Evolutionary conservation across 495 filamentous ascomycete species (phyloP).

Genomic region (Penicillium egyptiacum): DNA sequence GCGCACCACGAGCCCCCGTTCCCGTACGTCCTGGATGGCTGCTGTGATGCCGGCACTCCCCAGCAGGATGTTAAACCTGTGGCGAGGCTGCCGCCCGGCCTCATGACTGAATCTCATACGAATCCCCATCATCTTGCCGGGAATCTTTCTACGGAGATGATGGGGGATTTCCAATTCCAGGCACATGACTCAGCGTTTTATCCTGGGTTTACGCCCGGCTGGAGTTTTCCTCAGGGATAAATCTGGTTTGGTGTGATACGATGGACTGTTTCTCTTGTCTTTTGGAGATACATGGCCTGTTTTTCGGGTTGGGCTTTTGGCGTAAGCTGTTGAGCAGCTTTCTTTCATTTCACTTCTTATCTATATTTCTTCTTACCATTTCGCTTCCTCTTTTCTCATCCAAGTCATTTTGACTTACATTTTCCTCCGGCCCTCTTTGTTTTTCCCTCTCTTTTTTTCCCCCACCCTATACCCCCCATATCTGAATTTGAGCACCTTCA

Average conservation of each 20-base stretch:
- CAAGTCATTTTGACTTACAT: not conserved
- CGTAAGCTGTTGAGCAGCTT: constrained; percentile 17
- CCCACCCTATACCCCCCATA: constrained; percentile 4
- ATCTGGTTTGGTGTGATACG: not conserved
- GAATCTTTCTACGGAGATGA: constrained; percentile 29
- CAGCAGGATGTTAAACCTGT: constrained; percentile 21
- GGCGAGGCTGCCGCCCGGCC: constrained; percentile 16
- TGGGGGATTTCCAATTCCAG: constrained; percentile 31
- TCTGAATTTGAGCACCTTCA: constrained; percentile 2
- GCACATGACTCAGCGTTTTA: constrained; percentile 30
- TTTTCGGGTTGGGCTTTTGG: not conserved
- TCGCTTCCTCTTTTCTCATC: not conserved
- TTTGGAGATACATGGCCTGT: not conserved
- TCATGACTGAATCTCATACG: constrained; percentile 18
- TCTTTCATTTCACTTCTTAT: constrained; percentile 19
- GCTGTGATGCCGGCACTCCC: constrained; percentile 11
- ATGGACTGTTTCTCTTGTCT: not conserved
- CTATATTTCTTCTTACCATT: constrained; percentile 8
- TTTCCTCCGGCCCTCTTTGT: not conserved
- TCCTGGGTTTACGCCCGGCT: constrained; percentile 29
- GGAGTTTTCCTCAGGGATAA: constrained; percentile 37
- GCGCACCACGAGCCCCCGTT: constrained; percentile 18
- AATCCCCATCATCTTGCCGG: constrained; percentile 12
- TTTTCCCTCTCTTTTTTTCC: not conserved
- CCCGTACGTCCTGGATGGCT: constrained; percentile 22